phyloP scores from a whole-genome alignment of 345 rosid species.

The Ailanthus altissimus region DNA sequence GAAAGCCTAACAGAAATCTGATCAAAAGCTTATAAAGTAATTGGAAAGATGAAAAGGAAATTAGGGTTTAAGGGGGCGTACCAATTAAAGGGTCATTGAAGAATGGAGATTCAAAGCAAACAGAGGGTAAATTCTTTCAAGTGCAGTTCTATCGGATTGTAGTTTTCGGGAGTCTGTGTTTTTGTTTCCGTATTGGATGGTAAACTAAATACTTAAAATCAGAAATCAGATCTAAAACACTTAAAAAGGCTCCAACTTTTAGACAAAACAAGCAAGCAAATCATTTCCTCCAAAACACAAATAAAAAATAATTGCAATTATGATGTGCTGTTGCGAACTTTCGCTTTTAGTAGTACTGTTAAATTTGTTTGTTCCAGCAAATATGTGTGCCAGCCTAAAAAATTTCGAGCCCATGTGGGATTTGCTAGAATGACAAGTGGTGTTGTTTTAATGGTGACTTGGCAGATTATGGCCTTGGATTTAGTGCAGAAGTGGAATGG shows the following conservation, averaged over 20 bases:
- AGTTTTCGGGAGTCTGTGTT: background rate
- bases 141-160: constrained; percentile 29
- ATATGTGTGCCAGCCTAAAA: background rate
- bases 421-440: constrained; percentile 8
- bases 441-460: background rate
- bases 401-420: background rate
- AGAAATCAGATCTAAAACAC: constrained; percentile 13
- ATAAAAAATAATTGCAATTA: constrained; percentile 8
- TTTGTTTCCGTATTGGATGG: background rate
- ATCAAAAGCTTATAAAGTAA: constrained; percentile 12
- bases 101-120: constrained; percentile 30
- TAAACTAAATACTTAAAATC: constrained; percentile 5
- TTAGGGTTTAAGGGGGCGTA: constrained; percentile 45
- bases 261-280: constrained; percentile 7
- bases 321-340: background rate
- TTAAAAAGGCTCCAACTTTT: constrained; percentile 3
- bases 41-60: constrained; percentile 14
- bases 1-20: constrained; percentile 30
- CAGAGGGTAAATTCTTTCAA: background rate
- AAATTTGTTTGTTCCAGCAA: background rate
- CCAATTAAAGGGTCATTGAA: constrained; percentile 27
- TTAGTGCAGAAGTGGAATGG: background rate
- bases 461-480: background rate
- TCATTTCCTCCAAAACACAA: constrained; percentile 6
- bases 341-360: background rate